Percentiles rank a stretch among this genome's conserved stretches.
Evolutionary conservation across 352 stramenopile genomes (phyloP).

Genomic region (Aphanomyces astaci): DNA sequence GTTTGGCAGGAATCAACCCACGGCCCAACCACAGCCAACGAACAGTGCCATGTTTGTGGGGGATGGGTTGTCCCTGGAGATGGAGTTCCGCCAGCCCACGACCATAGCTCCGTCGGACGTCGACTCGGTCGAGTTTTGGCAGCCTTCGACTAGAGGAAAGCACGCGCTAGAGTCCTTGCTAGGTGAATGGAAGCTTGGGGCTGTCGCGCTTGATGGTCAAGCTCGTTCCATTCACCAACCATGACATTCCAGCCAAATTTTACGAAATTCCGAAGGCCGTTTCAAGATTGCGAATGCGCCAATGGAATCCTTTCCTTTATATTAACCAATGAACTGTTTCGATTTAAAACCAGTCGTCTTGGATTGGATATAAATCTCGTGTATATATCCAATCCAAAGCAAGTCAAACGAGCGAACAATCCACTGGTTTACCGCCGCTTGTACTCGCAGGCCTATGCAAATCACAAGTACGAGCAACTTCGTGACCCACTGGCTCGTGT

Average conservation of each 20-base stretch:
- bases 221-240: too few relatives aligned
- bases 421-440: slow-evolving; percentile 51
- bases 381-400: neutral
- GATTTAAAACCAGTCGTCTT: neutral
- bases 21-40: neutral
- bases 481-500: too few relatives aligned
- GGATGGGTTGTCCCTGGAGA: neutral
- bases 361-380: neutral
- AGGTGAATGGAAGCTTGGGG: too few relatives aligned
- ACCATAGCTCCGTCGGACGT: neutral
- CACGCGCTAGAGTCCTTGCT: neutral
- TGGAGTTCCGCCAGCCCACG: neutral
- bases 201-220: too few relatives aligned
- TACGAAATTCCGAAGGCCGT: too few relatives aligned
- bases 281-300: too few relatives aligned
- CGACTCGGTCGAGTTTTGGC: neutral
- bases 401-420: neutral
- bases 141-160: slow-evolving; percentile 2
- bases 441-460: slow-evolving; percentile 54
- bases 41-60: neutral
- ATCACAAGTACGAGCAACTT: too few relatives aligned
- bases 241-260: too few relatives aligned
- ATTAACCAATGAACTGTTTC: neutral
- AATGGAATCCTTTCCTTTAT: neutral
- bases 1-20: slow-evolving; percentile 33